These are phyloP conservation scores for Quercus dentata DNA, from an alignment of 306 rosid species.

Conservation along the genomic window DNA sequence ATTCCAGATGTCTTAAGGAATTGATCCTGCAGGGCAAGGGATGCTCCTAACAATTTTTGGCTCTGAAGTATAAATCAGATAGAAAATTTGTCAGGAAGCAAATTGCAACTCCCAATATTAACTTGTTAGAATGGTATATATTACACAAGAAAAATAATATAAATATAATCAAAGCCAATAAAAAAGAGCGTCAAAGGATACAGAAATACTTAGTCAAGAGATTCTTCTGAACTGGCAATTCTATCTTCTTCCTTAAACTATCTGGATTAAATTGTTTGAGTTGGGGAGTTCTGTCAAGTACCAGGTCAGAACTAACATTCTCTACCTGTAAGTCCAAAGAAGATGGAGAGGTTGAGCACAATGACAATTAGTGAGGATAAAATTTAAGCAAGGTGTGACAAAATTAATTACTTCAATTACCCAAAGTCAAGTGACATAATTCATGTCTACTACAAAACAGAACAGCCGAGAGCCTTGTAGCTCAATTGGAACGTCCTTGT, in stretches of 20 bases:
- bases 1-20: not conserved
- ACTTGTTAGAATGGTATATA: conserved; percentile 9
- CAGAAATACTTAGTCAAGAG: conserved; percentile 83
- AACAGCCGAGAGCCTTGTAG: not conserved
- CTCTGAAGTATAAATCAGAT: not conserved
- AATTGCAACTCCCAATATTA: not conserved
- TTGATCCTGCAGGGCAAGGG: conserved; percentile 8
- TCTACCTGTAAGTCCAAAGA: conserved; percentile 49
- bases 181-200: conserved; percentile 50
- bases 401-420: not conserved
- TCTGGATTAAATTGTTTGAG: conserved; percentile 45
- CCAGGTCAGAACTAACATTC: conserved; percentile 21
- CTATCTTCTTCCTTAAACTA: conserved; percentile 59
- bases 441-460: not conserved
- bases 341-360: conserved; percentile 15
- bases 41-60: not conserved
- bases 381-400: not conserved
- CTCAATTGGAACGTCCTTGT: not conserved
- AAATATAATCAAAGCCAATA: not conserved
- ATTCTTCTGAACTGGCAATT: conserved; percentile 89
- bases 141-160: not conserved
- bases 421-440: not conserved
- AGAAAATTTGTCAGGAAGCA: not conserved
- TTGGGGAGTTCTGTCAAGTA: conserved; percentile 32
- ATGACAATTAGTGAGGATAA: conserved; percentile 14